Base-by-base conservation (phyloP, 2,329 filamentous ascomycete species). In the Geoglossum cookeanum region DNA sequence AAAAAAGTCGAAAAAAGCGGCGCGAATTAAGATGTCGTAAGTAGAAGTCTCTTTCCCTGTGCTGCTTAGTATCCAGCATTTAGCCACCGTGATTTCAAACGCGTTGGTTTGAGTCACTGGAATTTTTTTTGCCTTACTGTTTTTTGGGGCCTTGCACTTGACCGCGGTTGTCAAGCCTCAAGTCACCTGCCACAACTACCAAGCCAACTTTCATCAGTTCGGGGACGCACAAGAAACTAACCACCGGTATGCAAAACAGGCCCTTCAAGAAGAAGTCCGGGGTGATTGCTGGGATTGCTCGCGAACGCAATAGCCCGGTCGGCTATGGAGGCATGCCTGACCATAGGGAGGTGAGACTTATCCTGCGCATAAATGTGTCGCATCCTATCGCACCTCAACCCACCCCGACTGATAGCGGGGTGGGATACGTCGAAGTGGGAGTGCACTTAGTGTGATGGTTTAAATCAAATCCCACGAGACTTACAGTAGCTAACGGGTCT, bases 201-300 rank as follows among this genome's bases (percentile, higher is more conserved):
- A 32, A 5, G 9, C 30, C 30, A 53, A 53, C 15, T 35, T 35
- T 53, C 49, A 37, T 37, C 30, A 37, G 22, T 32, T 53, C 15
- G 1, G 15, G 6, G 49, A 53, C 9, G 49, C 22, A 9, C 4
- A 22, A n/a, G 4, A 27, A 39, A 17, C 56, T 58, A 57, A 55
- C 54, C 9, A 32, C n/a, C 32, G 32, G 22, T 32, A 15, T n/a
- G 11, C 17, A 4, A n/a, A 15, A 27, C 67, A 90, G 85, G 62
- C 85, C 85, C 49, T 77, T 84, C 69, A 90, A 90, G 73, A 87
- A 85, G 72, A 84, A 83, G 69, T 75, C 76, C 60, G 79, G 81
- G 63, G 79, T 80, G 62, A 78, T 81, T 63, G 83, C 82, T 67
- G 85, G 84, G 64, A 75, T 86, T 66, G 78, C 83, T 66, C 79